phyloP scores from a whole-genome alignment of 1,139 yeast genomes.

The Zhuliangozyma parablackwelliae region DNA sequence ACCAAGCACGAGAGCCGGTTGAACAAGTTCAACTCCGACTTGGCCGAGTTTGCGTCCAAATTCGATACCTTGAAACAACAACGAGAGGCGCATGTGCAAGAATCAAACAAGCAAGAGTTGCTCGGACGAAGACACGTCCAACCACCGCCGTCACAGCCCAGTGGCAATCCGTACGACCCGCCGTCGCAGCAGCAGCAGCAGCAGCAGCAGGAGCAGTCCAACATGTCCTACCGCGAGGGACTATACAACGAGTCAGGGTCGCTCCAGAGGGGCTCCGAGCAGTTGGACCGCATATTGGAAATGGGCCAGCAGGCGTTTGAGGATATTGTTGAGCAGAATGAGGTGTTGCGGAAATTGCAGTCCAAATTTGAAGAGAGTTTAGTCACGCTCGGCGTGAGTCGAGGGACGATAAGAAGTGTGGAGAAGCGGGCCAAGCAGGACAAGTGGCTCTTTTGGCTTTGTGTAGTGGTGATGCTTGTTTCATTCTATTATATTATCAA shows the following conservation, averaged over 20 bases:
- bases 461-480: constrained; percentile 58
- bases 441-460: constrained; percentile 81
- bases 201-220: constrained; percentile 23
- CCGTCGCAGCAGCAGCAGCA: constrained; percentile 12
- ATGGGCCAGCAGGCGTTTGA: constrained; percentile 86
- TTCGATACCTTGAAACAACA: constrained; percentile 60
- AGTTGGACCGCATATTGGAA: constrained; percentile 83
- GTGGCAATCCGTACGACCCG: constrained; percentile 61
- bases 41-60: constrained; percentile 49
- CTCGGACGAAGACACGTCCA: constrained; percentile 48
- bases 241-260: constrained; percentile 63
- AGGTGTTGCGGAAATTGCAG: constrained; percentile 61
- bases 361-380: constrained; percentile 64
- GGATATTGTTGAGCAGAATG: constrained; percentile 82
- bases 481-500: constrained; percentile 67
- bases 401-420: constrained; percentile 75
- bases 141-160: constrained; percentile 11
- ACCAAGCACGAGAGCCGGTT: constrained; percentile 64
- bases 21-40: constrained; percentile 56
- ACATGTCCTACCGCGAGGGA: constrained; percentile 56
- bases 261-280: constrained; percentile 69
- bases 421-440: constrained; percentile 87
- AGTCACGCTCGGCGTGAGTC: constrained; percentile 80
- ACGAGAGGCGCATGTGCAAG: constrained; percentile 58
- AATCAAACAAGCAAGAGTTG: constrained; percentile 53